Base-by-base conservation (phyloP, 768 basidiomycete genomes). In the Macrolepiota albuminosa region DNA sequence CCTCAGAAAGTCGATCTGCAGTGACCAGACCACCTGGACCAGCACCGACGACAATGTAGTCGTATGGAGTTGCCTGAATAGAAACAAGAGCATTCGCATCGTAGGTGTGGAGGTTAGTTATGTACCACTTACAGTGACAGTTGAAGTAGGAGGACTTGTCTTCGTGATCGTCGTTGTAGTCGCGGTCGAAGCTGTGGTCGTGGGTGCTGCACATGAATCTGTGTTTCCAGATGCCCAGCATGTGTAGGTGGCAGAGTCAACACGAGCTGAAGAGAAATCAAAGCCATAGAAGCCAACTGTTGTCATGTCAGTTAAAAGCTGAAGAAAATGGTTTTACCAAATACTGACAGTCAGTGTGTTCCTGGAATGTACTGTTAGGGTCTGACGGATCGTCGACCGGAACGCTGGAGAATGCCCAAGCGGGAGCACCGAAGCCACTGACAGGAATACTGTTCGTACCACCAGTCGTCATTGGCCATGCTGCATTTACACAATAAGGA, bases 271-370 rank as follows among this genome's bases (percentile, higher is more conserved):
- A 1, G 78, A 71, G 63, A 76, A 82, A 64, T 78, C 75, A 49
- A 81, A 69, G 56, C 83, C 84, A 68, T 77, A 87, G 73, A 86
- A 85, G 6, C 84, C 84, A 66, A 85, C 84, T 85, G 57, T 9
- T 33, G 11, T 9, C 56, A 46, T 42, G 50, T 33, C 18, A 50
- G 50, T 54, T 8, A 50, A 29, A 4, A 42, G 39, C 49, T 18
- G 18, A 13, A 58, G 14, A 26, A 46, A 37, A 54, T 31, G 33
- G 14, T 7, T 36, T 42, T 13, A 26, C 40, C 56, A 24, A 46
- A 21, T 29, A 65, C 80, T 66, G 62, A 85, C 84, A 85, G 64
- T 85, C 83, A 7, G 79, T 82, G 70, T 87, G 85, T 65, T 85
- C 80, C 13, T 68, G 63, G 68, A 86, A 83, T 21, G 76, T 77